These are phyloP conservation scores for Reticulascus tulasneorum DNA, from an alignment of 2,329 filamentous ascomycete genomes.

Conservation along the genomic window DNA sequence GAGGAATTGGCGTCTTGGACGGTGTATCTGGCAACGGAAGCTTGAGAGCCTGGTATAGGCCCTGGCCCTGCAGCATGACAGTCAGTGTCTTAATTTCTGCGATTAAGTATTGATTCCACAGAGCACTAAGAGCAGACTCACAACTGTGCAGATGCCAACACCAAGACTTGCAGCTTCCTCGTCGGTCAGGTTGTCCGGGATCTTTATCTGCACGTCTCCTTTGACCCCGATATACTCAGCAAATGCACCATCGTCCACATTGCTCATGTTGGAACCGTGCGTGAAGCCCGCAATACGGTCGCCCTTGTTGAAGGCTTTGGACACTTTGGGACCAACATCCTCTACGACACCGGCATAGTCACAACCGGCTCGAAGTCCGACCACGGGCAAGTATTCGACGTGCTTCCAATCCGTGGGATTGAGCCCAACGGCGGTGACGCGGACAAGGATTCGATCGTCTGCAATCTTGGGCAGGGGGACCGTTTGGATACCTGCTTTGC, in stretches of 20 bases:
- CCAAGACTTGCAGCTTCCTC: conserved; percentile 42
- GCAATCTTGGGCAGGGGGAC: conserved; percentile 2
- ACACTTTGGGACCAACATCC: conserved; percentile 38
- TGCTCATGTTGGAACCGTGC: conserved; percentile 30
- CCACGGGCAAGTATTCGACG: conserved; percentile 17
- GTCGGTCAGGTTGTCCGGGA: conserved; percentile 41
- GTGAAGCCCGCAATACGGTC: conserved; percentile 40
- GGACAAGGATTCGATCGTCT: conserved; percentile 27
- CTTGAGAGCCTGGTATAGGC: conserved; percentile 40
- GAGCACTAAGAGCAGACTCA: conserved; percentile 3
- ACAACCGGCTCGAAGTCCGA: conserved; percentile 28
- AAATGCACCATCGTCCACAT: conserved; percentile 40
- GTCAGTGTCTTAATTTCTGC: background rate
- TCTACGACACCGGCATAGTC: conserved; percentile 45
- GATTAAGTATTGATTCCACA: too few species aligned
- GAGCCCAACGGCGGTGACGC: conserved; percentile 28
- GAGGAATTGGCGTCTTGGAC: conserved; percentile 28
- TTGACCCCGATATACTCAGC: conserved; percentile 33
- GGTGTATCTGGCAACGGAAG: conserved; percentile 42
- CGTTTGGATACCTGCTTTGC: conserved; percentile 4
- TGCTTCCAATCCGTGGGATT: conserved; percentile 32
- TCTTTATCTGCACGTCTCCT: conserved; percentile 36
- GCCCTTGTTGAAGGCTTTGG: conserved; percentile 39
- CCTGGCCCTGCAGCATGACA: conserved; percentile 32
- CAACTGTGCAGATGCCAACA: conserved; percentile 36